A percentile compares a stretch with the other conserved stretches of the same genome.
Evolutionary conservation across 768 basidiomycete genomes (phyloP).

Genomic region (Tricholoma hemisulphureum): DNA sequence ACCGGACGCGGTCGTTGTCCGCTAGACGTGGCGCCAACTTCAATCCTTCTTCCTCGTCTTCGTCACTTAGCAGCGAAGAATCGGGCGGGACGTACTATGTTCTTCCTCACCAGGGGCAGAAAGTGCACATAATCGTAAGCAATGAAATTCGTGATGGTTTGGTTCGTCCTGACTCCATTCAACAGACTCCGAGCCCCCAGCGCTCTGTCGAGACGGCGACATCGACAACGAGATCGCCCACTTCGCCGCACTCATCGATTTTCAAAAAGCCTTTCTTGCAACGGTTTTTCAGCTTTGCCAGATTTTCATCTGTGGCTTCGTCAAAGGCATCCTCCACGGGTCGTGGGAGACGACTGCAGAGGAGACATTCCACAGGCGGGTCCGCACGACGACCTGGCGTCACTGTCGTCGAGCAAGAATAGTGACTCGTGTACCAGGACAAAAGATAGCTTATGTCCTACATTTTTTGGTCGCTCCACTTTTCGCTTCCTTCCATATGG

Average conservation of each 20-base stretch:
- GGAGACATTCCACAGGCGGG: slow-evolving; percentile 51
- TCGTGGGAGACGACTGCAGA: slow-evolving; percentile 38
- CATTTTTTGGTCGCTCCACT: not conserved
- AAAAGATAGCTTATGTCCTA: not conserved
- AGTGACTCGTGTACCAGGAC: not conserved
- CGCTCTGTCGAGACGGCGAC: slow-evolving; percentile 57
- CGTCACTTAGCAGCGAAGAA: slow-evolving; percentile 47
- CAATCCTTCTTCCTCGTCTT: slow-evolving; percentile 32
- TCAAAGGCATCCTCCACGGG: slow-evolving; percentile 33
- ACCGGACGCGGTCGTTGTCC: slow-evolving; percentile 25
- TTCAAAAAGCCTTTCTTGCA: slow-evolving; percentile 58
- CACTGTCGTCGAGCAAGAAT: slow-evolving; percentile 4
- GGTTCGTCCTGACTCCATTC: slow-evolving; percentile 14
- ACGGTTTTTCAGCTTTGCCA: slow-evolving; percentile 54
- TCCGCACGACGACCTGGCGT: slow-evolving; percentile 17
- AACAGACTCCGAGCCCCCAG: slow-evolving; percentile 42
- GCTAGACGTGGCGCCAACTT: slow-evolving; percentile 15
- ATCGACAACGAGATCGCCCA: slow-evolving; percentile 58
- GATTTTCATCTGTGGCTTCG: slow-evolving; percentile 42
- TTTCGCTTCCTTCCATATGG: not conserved
- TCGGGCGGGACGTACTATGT: slow-evolving; percentile 77
- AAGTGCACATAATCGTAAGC: slow-evolving; percentile 73
- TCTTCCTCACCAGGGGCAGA: slow-evolving; percentile 68
- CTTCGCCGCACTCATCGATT: slow-evolving; percentile 43
- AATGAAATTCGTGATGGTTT: slow-evolving; percentile 10